Conservation (phyloP, 805 yeast genomes). For the Maudiozyma saulgeensis region DNA sequence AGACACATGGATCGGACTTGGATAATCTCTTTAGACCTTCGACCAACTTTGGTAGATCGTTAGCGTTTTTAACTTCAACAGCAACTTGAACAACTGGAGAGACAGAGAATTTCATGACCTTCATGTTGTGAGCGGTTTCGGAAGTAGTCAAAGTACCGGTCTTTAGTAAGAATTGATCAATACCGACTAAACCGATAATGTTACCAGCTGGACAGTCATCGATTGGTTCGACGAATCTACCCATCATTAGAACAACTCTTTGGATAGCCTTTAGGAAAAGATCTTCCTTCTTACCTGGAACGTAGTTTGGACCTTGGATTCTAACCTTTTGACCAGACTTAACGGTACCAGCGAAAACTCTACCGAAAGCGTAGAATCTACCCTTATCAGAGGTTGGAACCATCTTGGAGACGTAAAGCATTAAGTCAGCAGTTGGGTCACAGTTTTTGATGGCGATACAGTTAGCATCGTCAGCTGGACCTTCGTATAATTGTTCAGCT, state of each 20-base stretch:
- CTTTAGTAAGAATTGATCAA: constrained; percentile 98
- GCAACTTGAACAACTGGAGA: constrained; percentile 99
- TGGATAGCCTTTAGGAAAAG: constrained; percentile 94
- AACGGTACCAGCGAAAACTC: constrained; percentile 99
- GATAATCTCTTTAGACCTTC: constrained; percentile 99
- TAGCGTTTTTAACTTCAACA: constrained; percentile 98
- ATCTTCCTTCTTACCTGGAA: constrained; percentile 97
- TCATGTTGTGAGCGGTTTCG: constrained; percentile 97
- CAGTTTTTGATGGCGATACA: constrained; percentile 93
- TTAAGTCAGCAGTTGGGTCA: constrained; percentile 96
- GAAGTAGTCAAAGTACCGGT: constrained; percentile 97
- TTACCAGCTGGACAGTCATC: constrained; percentile 99
- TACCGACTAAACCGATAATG: constrained; percentile 99
- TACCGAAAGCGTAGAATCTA: constrained; percentile 99
- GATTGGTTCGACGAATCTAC: constrained; percentile 94
- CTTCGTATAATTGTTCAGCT: constrained; percentile 98
- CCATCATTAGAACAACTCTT: constrained; percentile 99
- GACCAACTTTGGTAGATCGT: constrained; percentile 97
- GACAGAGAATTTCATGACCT: constrained; percentile 99
- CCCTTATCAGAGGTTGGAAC: constrained; percentile 99
- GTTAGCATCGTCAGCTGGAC: constrained; percentile 89
- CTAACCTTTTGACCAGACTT: constrained; percentile 98
- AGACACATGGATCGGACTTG: constrained; percentile 98
- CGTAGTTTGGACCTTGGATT: constrained; percentile 99
- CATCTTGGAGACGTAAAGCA: constrained; percentile 99